Base-by-base conservation (phyloP, 108 stramenopile genomes). In the Pseudonitzschia delicatissima region DNA sequence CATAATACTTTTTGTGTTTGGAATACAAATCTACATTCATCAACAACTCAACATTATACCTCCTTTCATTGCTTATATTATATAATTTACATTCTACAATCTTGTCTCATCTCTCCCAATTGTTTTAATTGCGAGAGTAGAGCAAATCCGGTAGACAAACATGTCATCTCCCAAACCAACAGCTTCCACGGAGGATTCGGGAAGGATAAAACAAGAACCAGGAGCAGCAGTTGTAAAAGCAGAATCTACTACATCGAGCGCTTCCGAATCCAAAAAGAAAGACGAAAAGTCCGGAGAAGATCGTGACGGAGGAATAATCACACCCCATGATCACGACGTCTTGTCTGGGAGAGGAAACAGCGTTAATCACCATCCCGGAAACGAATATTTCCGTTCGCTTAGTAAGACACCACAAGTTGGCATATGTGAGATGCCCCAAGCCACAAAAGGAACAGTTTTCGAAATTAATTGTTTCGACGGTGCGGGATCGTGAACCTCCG, bases 281-380 rank as follows among this genome's bases (percentile, higher is more conserved):
- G 47, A 3, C 7, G 47, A 48, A 1, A 23, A 3, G 8, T 21
- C 47, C 20, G 17, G 47, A 17, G 53, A 55, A 55, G 53, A 55
- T 28, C n/a, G 26, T 27, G 31, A 31, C 20, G 64, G 33, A 11
- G 45, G 47, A 26, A 88, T 88, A 8, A 59, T 55, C n/a, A 57
- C 48, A 9, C 87, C 87, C 17, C 82, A 86, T 55, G 79, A 73
- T 9, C 78, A 91, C 63, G 90, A 91, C 71, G 90, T 92, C 2
- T 67, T 92, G n/a, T 88, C 90, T 0, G 90, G 90, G 21, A 47
- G 91, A 37, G 91, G 91, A 34, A 92, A 92, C 61, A 87, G 80
- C 57, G 87, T 92, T 39, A 92, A 92, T 68, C 83, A 88, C 52
- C 91, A 92, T 73, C 62, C 83, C 1, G 90, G 90, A 25, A 91